Base-by-base conservation (phyloP, 352 stramenopile genomes). In the Globisporangium nagaii region DNA sequence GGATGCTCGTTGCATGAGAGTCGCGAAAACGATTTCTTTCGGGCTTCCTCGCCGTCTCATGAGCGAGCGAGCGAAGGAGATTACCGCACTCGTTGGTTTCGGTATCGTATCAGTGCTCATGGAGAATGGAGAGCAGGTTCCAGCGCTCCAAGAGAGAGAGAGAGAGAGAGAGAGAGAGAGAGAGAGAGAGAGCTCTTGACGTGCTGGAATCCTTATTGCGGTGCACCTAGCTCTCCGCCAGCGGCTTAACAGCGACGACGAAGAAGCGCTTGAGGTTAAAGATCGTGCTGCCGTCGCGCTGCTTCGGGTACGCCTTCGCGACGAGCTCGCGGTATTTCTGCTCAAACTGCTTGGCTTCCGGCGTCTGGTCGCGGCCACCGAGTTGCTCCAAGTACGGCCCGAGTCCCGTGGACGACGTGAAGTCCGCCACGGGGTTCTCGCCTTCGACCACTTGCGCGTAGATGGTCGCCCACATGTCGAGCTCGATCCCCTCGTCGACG, bases 211-310 rank as follows among this genome's bases (percentile, higher is more conserved):
- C n/a, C n/a, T n/a, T n/a, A n/a, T n/a, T n/a, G n/a, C n/a, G n/a
- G n/a, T n/a, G n/a, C n/a, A n/a, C n/a, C n/a, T n/a, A n/a, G n/a
- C n/a, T n/a, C 12, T 24, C 36, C 6, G 4, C n/a, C 2, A 47
- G 15, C 15, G 60, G 37, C 53, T 81, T 84, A 15, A 56, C 70
- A 8, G 68, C 75, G 34, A 87, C 63, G 22, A 84, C 50, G 51
- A 90, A 90, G 60, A 90, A 88, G 19, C 80, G 80, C 45, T 78
- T 87, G 35, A 86, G 55, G 40, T 80, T 75, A 56, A 88, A 86
- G 53, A 89, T 70, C 1, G 77, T 85, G 54, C 57, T 37, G 4
- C 76, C 75, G 49, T 88, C 76, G 13, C 57, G 55, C 43, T 87
- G 70, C 41, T 79, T 76, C 3, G 78, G 70, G 53, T 91, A 89